Base-by-base conservation (phyloP, 225 moss, liverwort and hornwort genomes). In the Pleurozium schreberi region DNA sequence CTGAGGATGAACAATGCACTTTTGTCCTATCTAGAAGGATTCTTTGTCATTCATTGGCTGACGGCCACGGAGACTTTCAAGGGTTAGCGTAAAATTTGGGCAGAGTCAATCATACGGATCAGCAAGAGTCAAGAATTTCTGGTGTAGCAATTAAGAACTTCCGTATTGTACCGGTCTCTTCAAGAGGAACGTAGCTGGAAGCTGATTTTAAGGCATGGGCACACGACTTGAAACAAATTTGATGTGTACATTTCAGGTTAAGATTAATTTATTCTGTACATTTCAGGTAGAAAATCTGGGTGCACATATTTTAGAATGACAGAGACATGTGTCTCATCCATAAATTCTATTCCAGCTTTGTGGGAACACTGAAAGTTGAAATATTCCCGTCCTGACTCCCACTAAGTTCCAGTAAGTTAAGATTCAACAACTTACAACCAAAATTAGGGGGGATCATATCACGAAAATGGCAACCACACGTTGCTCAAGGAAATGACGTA, bases 401-500 rank as follows among this genome's bases (percentile, higher is more conserved):
- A 14, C 59, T 10, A 20, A 30, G 14, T 8, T 49, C 25, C 58
- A 14, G 47, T 10, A 20, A 30, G 14, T 8, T 49, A 57, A 57
- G 21, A 43, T 20, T 47, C 74, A 50, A 67, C n/a, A n/a, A n/a
- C n/a, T n/a, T 21, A 71, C 20, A 84, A 81, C 62, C 42, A 63
- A 55, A 81, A 76, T 49, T 75, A n/a, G 47, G 80, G 80, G 75
- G 71, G 30, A 77, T 18, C 55, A 85, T 49, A 45, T 38, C 61
- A 74, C 38, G n/a, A 88, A 66, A n/a, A 63, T 60, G 74, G 88
- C 74, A 86, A 90, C 80, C 55, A 86, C 76, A 77, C 34, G 53
- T 65, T 86, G 85, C 84, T 80, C 75, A 90, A 90, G 84, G 76
- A 89, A 86, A 88, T 86, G 80, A 83, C 75, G 75, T 58, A 91